These are phyloP conservation scores for Biscogniauxia sp. DNA, from an alignment of 2,329 filamentous ascomycete species.

Conservation along the genomic window DNA sequence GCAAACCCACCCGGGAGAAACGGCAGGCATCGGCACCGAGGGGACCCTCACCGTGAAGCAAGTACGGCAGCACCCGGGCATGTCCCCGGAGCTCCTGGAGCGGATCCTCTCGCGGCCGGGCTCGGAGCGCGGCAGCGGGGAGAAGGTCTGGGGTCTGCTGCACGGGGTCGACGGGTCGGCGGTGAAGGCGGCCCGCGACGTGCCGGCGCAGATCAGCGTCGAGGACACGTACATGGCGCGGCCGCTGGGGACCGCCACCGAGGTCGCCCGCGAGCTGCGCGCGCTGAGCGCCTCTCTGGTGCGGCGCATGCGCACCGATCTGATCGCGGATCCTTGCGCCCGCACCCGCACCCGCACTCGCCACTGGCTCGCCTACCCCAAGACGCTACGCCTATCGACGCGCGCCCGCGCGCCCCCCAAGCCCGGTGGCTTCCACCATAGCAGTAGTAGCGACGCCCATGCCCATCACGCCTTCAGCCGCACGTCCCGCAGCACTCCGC, in stretches of 20 bases:
- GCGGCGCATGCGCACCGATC: conserved; percentile 74
- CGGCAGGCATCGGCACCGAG: conserved; percentile 31
- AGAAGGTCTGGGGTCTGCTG: conserved; percentile 72
- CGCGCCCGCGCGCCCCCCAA: conserved; percentile 63
- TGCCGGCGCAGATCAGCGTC: conserved; percentile 88
- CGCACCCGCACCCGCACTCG: conserved; percentile 20
- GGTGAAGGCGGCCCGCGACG: conserved; percentile 66
- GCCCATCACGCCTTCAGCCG: conserved; percentile 58
- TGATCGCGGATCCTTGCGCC: conserved; percentile 48
- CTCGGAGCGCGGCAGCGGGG: conserved; percentile 67
- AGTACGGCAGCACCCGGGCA: conserved; percentile 59
- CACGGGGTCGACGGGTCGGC: conserved; percentile 76
- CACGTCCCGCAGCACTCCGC: conserved; percentile 69
- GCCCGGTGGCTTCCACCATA: conserved; percentile 28
- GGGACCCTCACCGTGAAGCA: conserved; percentile 59
- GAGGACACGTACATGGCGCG: conserved; percentile 81
- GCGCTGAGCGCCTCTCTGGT: conserved; percentile 69
- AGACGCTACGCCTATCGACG: conserved; percentile 77
- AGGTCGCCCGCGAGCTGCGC: conserved; percentile 67
- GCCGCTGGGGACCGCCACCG: conserved; percentile 61
- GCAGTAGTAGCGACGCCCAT: background rate
- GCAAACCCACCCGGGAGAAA: conserved; percentile 28
- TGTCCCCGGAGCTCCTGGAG: conserved; percentile 65
- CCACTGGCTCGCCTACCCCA: conserved; percentile 76
- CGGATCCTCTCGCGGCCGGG: conserved; percentile 68